Percentiles rank a stretch among this genome's conserved stretches.
Conservation (phyloP, 2,329 filamentous ascomycete species). For the Calonectria fujianensis region DNA sequence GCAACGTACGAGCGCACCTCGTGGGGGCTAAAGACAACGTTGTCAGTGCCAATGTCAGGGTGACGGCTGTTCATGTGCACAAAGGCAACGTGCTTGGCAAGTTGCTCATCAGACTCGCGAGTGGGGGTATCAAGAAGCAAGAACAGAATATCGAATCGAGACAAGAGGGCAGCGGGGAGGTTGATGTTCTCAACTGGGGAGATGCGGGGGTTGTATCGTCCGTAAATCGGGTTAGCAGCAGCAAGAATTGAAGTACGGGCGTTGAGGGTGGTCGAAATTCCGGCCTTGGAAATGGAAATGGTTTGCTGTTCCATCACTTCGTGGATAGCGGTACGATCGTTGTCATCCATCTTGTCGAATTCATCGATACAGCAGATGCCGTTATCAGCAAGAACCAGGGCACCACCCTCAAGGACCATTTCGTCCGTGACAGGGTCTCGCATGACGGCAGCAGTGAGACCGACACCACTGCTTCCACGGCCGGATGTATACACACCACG, state of each 20-base stretch:
- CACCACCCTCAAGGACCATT: constrained; percentile 88
- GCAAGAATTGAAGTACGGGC: constrained; percentile 96
- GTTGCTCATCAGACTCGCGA: constrained; percentile 91
- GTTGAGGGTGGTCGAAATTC: constrained; percentile 87
- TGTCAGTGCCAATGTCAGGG: constrained; percentile 79
- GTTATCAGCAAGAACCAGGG: constrained; percentile 86
- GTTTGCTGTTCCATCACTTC: constrained; percentile 94
- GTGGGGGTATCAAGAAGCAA: constrained; percentile 95
- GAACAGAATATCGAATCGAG: constrained; percentile 98
- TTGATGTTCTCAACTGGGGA: constrained; percentile 99
- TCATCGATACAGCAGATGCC: constrained; percentile 92
- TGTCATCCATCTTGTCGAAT: constrained; percentile 93
- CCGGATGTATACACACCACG: constrained; percentile 91
- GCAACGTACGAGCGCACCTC: constrained; percentile 98
- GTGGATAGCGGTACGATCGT: constrained; percentile 87
- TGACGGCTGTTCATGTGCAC: constrained; percentile 98
- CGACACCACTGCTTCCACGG: constrained; percentile 87
- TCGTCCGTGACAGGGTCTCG: constrained; percentile 88
- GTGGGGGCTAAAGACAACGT: constrained; percentile 89
- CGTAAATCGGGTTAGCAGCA: constrained; percentile 97
- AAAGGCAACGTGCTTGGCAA: constrained; percentile 95
- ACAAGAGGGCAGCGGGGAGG: constrained; percentile 95
- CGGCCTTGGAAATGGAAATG: constrained; percentile 87
- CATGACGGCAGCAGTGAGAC: constrained; percentile 89
- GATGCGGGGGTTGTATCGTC: constrained; percentile 97